Base-by-base conservation (phyloP, 495 filamentous ascomycete genomes). In the Barbatosphaeria neglecta region DNA sequence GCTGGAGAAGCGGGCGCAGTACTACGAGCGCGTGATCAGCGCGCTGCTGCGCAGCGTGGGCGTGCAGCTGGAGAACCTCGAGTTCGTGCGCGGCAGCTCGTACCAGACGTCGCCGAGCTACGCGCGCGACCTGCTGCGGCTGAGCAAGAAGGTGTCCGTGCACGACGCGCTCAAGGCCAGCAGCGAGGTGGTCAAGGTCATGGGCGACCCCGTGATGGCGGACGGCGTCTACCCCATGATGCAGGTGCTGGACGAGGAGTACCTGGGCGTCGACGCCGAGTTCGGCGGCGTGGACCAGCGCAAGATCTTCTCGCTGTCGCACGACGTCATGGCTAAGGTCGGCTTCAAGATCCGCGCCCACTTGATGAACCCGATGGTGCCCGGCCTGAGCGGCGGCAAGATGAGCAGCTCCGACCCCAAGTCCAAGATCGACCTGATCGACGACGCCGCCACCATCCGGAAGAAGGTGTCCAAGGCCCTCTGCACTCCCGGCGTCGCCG, bases 181-280 rank as follows among this genome's bases (percentile, higher is more conserved):
- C 13, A 84, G 86, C 1, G 92, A 98, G 58, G 76, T 98, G 6
- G 89, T 98, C 37, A 98, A 97, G 71, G 87, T 96, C 67, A 75
- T 81, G 11, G 74, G 74, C 18, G 86, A 84, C 52, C 76, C 84
- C 20, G 76, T 84, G 9, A 54, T 98, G 39, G 78, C 74, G 50
- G 89, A 88, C 0, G 73, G 95, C 13, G 72, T 96, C 39, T 98
- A 98, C 64, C 86, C 86, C 0, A 72, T 89, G 9, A 82, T 98
- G 59, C 92, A 98, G 65, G 82, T 83, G 4, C 70, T 97, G 23
- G 90, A 98, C 53, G 92, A 98, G 65, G 75, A 97, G 66, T 79
- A 95, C 66, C 72, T 98, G 4, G 76, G 79, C 44, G 85, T 89
- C 4, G 88, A 98, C 64, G 81, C 72, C 1, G 83, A 98, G 52